Evolutionary conservation across 1,139 yeast genomes (phyloP), one percentile per base, ranked within the genome.

Genomic region (Taphrina populina): DNA sequence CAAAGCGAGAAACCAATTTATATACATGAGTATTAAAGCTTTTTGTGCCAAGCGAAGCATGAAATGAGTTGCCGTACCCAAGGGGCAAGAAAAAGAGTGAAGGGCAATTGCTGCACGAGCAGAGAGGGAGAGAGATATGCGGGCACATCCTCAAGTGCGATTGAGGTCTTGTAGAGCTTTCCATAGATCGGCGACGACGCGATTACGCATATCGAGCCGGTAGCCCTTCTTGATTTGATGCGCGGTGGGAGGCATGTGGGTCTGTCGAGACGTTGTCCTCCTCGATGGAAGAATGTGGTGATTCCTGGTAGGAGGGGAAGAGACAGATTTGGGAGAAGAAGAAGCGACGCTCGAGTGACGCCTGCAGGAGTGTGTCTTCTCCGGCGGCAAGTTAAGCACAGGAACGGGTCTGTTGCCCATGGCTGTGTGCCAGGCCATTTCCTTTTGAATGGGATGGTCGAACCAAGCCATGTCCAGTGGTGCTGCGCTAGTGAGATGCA

Each of bases 151-250:
- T n/a, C n/a, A n/a, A n/a, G n/a, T n/a, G n/a, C n/a, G n/a, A n/a
- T n/a, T n/a, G 19, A 21, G 29, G 13, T 40, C 45, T 21, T 40
- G 45, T 23, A 24, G 13, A n/a, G 45, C 45, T 17, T 24, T 40
- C 45, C 45, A 40, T 19, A 40, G 13, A 8, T 34, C 23, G 2
- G 45, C 45, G 21, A 27, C 34, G 23, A 27, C 45, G 17, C 17
- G 17, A 24, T 40, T 27, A 13, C 45, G 32, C 45, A 40, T 40
- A 15, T 27, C 34, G 34, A 40, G 45, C 21, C 45, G 33, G 34
- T 40, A 40, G 29, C 21, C 43, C 17, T 37, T 37, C 15, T 21
- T 27, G 6, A 37, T 19, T 23, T 29, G n/a, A n/a, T 37, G 15
- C 13, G 13, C 11, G 43, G n/a, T 7, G 29, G 29, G n/a, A 17